Conservation (phyloP, 1,284 basidiomycete genomes). For the Marasmius tenuissimus region DNA sequence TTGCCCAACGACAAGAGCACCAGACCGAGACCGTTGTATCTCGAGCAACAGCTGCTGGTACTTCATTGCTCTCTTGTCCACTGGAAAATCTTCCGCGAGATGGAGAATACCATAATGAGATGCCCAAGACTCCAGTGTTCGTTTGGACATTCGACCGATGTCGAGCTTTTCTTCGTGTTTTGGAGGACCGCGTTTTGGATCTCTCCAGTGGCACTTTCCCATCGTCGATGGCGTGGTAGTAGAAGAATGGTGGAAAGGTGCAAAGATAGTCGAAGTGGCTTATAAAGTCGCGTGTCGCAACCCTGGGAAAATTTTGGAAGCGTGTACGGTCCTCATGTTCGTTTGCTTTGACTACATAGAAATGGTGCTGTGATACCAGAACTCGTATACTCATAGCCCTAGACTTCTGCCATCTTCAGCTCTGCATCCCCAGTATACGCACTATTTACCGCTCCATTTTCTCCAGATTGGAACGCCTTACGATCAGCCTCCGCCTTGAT, state of each 20-base stretch:
- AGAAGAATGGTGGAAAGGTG: too few relatives aligned
- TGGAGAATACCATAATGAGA: background rate
- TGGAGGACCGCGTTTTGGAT: background rate
- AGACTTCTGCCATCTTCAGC: constrained; percentile 9
- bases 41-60: background rate
- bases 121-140: background rate
- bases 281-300: too few relatives aligned
- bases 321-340: too few relatives aligned
- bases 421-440: constrained; percentile 12
- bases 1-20: background rate
- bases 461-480: constrained; percentile 41
- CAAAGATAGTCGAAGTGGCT: too few relatives aligned
- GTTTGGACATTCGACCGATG: background rate
- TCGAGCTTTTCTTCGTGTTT: background rate
- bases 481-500: constrained; percentile 54
- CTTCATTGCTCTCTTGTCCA: background rate
- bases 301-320: too few relatives aligned
- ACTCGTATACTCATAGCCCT: background rate
- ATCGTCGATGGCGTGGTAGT: too few relatives aligned
- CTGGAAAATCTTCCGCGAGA: background rate
- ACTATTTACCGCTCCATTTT: constrained; percentile 3
- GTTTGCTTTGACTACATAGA: too few relatives aligned
- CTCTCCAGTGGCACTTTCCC: too few relatives aligned
- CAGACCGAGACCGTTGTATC: background rate
- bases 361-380: too few relatives aligned